Percentiles rank a stretch among this genome's conserved stretches.
Conservation (phyloP, 2,329 filamentous ascomycete genomes). For the Aurifilum marmelostoma region DNA sequence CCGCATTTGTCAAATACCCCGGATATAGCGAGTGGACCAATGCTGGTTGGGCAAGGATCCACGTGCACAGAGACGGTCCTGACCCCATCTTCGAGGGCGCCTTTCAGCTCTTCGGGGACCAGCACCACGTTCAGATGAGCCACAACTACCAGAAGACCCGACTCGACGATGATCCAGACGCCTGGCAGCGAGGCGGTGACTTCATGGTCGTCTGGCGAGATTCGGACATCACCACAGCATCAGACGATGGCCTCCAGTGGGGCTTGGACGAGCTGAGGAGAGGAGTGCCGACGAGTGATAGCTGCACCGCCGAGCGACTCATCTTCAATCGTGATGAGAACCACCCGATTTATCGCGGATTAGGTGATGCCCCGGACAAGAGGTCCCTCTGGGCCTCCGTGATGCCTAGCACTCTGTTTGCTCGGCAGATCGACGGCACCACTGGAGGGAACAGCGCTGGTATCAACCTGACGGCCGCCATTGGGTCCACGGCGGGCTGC, state of each 20-base stretch:
- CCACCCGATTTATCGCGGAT: slow-evolving; percentile 65
- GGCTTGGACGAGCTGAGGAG: slow-evolving; percentile 68
- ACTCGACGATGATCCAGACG: slow-evolving; percentile 70
- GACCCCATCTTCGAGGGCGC: slow-evolving; percentile 86
- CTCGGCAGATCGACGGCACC: slow-evolving; percentile 72
- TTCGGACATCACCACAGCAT: slow-evolving; percentile 70
- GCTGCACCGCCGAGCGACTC: slow-evolving; percentile 76
- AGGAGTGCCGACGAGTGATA: slow-evolving; percentile 46
- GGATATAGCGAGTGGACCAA: slow-evolving; percentile 71
- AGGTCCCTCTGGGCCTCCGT: slow-evolving; percentile 53
- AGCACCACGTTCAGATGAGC: slow-evolving; percentile 83
- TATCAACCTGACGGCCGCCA: slow-evolving; percentile 75
- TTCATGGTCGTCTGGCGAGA: slow-evolving; percentile 92
- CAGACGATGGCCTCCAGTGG: slow-evolving; percentile 34
- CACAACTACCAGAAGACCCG: slow-evolving; percentile 74
- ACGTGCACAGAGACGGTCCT: slow-evolving; percentile 74
- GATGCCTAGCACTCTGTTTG: slow-evolving; percentile 69
- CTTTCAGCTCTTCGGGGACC: slow-evolving; percentile 78
- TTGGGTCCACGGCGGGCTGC: slow-evolving; percentile 83
- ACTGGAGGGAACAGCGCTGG: slow-evolving; percentile 75
- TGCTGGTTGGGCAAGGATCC: slow-evolving; percentile 85
- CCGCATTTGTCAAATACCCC: slow-evolving; percentile 68
- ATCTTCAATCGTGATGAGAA: slow-evolving; percentile 76
- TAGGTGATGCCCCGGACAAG: slow-evolving; percentile 48
- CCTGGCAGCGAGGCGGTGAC: slow-evolving; percentile 62